Evolutionary conservation across 2,329 filamentous ascomycete genomes (phyloP), one percentile per base, ranked within the genome.

Genomic region (Cytospora leucostoma): DNA sequence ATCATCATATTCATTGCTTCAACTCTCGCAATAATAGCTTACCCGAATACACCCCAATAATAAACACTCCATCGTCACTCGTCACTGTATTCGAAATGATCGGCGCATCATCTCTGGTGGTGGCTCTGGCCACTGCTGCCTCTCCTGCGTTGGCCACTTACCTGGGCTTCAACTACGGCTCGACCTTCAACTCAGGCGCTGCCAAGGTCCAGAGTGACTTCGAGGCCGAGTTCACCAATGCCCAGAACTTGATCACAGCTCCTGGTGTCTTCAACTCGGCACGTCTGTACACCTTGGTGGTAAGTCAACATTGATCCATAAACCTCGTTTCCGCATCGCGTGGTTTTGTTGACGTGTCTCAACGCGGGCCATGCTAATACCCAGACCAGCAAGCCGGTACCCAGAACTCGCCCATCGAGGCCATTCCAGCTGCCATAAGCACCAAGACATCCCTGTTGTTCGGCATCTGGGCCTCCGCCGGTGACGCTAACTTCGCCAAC

Each of bases 391-490:
- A 92, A 82, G 84, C 77, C 33, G 87, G 86, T 68, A 88, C 89
- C 7, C 75, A 83, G 67, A 88, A 83, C 76, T 81, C 82, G 27
- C 82, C 86, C 70, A 92, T 90, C 71, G 80, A 83, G 49, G 91
- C 90, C 68, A 92, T 97, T 66, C 89, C 89, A 47, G 93, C 93
- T 53, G 93, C 92, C 71, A 93, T 96, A 76, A 84, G 83, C 70
- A 91, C 91, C 70, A 84, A 92, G 70, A 96, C 92, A 2, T 82
- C 84, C 44, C 83, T 97, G 32, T 84, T 97, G 7, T 85, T 97
- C 12, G 92, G 92, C 69, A 79, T 97, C 56, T 97, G 93, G 93
- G 86, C 87, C 10, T 94, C 91, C 0, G 89, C 81, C 38, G 88
- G 88, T 51, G 75, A 75, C 61, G 80, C 76, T 3, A 74, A 73